Evolutionary conservation across 2,329 filamentous ascomycete genomes (phyloP).

Genomic region (Colletotrichum noveboracense): DNA sequence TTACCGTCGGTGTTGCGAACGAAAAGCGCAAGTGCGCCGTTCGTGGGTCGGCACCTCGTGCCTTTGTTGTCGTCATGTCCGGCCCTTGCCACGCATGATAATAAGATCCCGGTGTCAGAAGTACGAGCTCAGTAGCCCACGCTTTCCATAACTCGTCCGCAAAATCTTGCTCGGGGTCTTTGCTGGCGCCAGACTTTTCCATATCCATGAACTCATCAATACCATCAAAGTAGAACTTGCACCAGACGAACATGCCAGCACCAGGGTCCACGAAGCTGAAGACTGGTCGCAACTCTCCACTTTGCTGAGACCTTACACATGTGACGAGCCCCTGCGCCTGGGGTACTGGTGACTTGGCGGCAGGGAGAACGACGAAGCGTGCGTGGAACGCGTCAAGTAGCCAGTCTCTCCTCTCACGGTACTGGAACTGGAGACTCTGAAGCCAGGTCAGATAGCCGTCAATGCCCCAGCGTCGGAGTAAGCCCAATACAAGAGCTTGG

Average conservation of each 20-base stretch:
- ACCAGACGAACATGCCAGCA: slow-evolving; percentile 38
- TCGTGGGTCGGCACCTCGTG: slow-evolving; percentile 25
- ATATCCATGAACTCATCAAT: slow-evolving; percentile 23
- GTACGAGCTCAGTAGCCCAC: slow-evolving; percentile 24
- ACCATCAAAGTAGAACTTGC: slow-evolving; percentile 30
- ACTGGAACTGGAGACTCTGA: slow-evolving; percentile 70
- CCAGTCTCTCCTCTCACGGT: slow-evolving; percentile 68
- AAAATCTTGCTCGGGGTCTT: neutral
- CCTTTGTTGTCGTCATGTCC: slow-evolving; percentile 28
- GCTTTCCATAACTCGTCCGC: slow-evolving; percentile 21
- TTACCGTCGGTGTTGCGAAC: slow-evolving; percentile 32
- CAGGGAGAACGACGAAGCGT: neutral
- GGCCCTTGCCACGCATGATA: slow-evolving; percentile 35
- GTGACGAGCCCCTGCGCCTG: neutral
- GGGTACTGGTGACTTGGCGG: neutral
- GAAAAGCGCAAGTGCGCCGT: slow-evolving; percentile 31
- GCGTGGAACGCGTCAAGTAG: slow-evolving; percentile 60
- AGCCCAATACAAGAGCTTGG: slow-evolving; percentile 44
- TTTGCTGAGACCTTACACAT: neutral
- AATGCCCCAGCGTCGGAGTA: slow-evolving; percentile 71
- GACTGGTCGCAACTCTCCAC: slow-evolving; percentile 20
- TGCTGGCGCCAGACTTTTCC: neutral
- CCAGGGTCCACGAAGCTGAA: slow-evolving; percentile 33
- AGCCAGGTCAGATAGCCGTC: slow-evolving; percentile 78
- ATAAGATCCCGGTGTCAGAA: slow-evolving; percentile 35